Conservation (phyloP, 495 filamentous ascomycete species). For the Penicillium subrubescens region DNA sequence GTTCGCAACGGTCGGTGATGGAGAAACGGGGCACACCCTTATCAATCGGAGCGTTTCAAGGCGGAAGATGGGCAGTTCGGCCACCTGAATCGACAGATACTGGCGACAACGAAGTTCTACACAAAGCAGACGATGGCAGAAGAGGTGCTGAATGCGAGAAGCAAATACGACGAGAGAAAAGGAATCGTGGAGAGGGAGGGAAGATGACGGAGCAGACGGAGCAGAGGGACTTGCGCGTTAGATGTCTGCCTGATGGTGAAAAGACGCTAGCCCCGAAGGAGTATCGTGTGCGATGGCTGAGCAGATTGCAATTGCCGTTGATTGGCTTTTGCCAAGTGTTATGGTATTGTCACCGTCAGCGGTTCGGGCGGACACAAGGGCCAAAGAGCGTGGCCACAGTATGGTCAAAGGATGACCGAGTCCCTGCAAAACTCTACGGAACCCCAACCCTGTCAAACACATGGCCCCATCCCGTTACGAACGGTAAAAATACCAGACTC, state of each 20-base stretch:
- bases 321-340: conserved; percentile 26
- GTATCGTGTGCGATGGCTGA: conserved; percentile 28
- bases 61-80: conserved; percentile 1
- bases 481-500: conserved; percentile 10
- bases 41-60: not conserved
- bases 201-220: conserved; percentile 25
- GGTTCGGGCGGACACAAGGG: not conserved
- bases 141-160: not conserved
- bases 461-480: not conserved
- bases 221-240: conserved; percentile 28
- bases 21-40: not conserved
- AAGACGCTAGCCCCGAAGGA: conserved; percentile 25
- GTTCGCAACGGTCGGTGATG: not conserved
- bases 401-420: not conserved
- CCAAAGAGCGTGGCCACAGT: not conserved
- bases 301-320: conserved; percentile 4
- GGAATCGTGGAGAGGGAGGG: conserved; percentile 19
- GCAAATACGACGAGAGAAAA: conserved; percentile 6
- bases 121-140: not conserved
- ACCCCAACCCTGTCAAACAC: not conserved
- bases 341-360: conserved; percentile 2
- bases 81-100: conserved; percentile 9
- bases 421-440: not conserved
- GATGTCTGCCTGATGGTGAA: conserved; percentile 51
- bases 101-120: conserved; percentile 5